Base-by-base conservation (phyloP, 805 yeast species). In the Zygosaccharomyces gambellarensis region DNA sequence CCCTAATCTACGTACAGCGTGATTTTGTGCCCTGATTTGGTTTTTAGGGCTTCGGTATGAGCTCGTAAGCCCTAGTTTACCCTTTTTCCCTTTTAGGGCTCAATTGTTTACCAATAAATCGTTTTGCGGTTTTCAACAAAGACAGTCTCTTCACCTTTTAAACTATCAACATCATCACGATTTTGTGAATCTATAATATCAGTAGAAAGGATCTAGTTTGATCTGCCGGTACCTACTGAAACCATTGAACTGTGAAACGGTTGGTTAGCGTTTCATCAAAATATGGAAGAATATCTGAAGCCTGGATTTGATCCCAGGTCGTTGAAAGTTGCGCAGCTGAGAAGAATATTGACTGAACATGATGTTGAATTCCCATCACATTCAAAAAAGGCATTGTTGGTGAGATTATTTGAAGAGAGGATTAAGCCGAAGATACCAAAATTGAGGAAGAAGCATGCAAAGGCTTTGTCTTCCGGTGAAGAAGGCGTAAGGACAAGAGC, bases 371-470 rank as follows among this genome's bases (percentile, higher is more conserved):
- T 75, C 61, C 76, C 85, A 0, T 71, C 85, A 1, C 71, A 76
- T 41, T 83, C 90, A 5, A 87, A 83, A 62, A 92, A 92, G 65
- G 68, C 78, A 5, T 81, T 79, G 10, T 72, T 90, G 50, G 66
- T 89, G 1, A 68, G 70, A n/a, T 50, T 84, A n/a, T 87, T 82
- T 67, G 70, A 77, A n/a, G 64, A 71, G 4, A 64, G 81, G 6
- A 69, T 87, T 44, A 70, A 69, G 12, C 81, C 86, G 2, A 67
- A 71, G 9, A 71, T 85, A 2, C 67, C 69, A 0, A 58, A 66
- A 39, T 64, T 79, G 32, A 67, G 79, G 47, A 63, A 62, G 19
- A 60, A 52, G 49, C 58, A 62, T 47, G 55, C 58, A 4, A 61
- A 57, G 38, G 69, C 64, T 5, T 63, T 53, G 34, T 39, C 45